A percentile compares a stretch with the other conserved stretches of the same genome.
Conservation (phyloP, 2,329 filamentous ascomycete species). For the Raffaelea albimanens region DNA sequence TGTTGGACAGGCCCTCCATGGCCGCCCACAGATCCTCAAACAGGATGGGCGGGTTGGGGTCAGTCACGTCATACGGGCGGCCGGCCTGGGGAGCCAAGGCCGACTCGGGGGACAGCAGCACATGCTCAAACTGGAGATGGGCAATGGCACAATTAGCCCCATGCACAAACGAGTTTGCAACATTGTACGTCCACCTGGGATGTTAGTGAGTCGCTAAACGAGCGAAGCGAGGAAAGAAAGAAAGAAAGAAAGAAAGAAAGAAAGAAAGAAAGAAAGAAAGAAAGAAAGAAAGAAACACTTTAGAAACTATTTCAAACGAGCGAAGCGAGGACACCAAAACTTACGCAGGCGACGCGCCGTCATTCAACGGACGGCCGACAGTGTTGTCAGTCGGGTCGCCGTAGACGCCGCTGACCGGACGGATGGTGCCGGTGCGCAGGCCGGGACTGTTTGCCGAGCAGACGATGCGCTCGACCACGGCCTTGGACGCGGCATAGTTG, state of each 20-base stretch:
- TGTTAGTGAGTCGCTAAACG: too few species aligned
- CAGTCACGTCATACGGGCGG: slow-evolving; percentile 30
- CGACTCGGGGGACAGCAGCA: slow-evolving; percentile 19
- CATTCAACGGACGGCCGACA: slow-evolving; percentile 30
- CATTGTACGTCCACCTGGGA: slow-evolving; percentile 27
- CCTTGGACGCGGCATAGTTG: slow-evolving; percentile 38
- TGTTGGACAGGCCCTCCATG: slow-evolving; percentile 23
- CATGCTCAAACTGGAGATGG: slow-evolving; percentile 30
- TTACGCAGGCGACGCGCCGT: slow-evolving; percentile 31
- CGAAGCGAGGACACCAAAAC: slow-evolving; percentile 12
- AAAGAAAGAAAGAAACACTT: too few species aligned
- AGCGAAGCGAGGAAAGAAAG: background rate
- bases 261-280: too few species aligned
- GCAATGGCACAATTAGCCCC: slow-evolving; percentile 31
- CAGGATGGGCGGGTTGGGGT: slow-evolving; percentile 30
- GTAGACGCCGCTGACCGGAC: slow-evolving; percentile 43
- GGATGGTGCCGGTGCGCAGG: slow-evolving; percentile 41
- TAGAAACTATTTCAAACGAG: too few species aligned
- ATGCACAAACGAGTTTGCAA: slow-evolving; percentile 31
- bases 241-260: too few species aligned
- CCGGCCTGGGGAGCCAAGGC: slow-evolving; percentile 22
- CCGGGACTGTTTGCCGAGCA: slow-evolving; percentile 21
- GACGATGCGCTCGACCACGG: slow-evolving; percentile 33
- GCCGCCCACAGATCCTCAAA: slow-evolving; percentile 27
- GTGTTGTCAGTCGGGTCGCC: slow-evolving; percentile 39